Evolutionary conservation across 805 yeast genomes (phyloP), one percentile per base, ranked within the genome.

Genomic region (Lachancea meyersii): DNA sequence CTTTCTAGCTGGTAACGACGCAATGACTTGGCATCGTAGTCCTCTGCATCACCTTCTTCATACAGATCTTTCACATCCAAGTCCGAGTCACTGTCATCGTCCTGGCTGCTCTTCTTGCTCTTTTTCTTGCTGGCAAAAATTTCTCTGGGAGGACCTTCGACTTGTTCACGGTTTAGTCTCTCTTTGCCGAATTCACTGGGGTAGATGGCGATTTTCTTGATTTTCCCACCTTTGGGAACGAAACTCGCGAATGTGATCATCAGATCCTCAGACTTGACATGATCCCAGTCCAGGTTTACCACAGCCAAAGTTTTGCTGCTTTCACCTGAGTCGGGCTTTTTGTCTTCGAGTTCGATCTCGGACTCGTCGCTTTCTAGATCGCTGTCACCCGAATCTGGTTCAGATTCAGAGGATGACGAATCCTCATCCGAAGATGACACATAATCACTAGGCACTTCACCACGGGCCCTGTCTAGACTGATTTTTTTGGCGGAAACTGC

Each of bases 241-340:
- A 91, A 93, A 43, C 95, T 79, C 6, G 80, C 68, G 54, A 91
- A 87, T 0, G 97, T 82, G 4, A 95, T 95, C 82, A 86, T 77
- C 49, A 91, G 68, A 60, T 93, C 97, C 3, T 77, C 77, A 0
- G 97, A 84, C 35, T 78, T 75, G n/a, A 93, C 73, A 57, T 93
- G 85, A 54, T 93, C 98, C 98, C 98, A 93, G 60, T 93, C 98
- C 75, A 93, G 70, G 57, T 93, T 93, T 23, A 93, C 97, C 1
- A 82, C 96, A 0, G 98, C 98, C 56, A 93, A 71, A 5, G 85
- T 70, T 26, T 68, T 69, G 1, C 95, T 72, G 23, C 96, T 95
- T 2, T 91, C 96, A 35, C 96, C 94, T 39, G 79, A 82, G 38
- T 85, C 88, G n/a, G 93, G 84, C 41, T 76, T 73, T 8, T 67